Percentiles rank a stretch among this genome's conserved stretches.
These are phyloP conservation scores for Hericium coralloides DNA, from an alignment of 768 basidiomycete genomes.

Conservation along the genomic window DNA sequence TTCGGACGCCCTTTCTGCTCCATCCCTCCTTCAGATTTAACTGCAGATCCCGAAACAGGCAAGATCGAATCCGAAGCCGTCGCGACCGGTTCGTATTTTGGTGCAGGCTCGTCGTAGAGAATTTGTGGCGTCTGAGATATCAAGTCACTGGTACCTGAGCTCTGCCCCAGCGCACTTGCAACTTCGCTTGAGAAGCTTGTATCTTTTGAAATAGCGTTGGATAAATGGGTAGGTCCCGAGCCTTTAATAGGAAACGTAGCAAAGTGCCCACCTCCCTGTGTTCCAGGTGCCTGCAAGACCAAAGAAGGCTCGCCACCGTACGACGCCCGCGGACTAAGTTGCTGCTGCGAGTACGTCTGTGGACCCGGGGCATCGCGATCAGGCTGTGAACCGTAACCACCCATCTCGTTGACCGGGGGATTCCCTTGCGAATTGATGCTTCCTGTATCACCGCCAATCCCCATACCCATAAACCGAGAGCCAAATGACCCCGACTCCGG, in stretches of 20 bases:
- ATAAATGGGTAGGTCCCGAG: slow-evolving; percentile 13
- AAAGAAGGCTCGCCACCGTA: too few species aligned
- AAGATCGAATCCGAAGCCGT: neutral
- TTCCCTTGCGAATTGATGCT: neutral
- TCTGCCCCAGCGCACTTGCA: neutral
- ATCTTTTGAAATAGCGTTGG: neutral
- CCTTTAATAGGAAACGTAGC: slow-evolving; percentile 58
- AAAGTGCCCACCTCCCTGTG: slow-evolving; percentile 38
- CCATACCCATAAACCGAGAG: too few species aligned
- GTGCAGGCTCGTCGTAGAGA: slow-evolving; percentile 25
- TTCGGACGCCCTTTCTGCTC: too few species aligned
- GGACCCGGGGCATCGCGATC: neutral
- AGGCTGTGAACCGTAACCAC: neutral
- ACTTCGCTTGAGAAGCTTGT: slow-evolving; percentile 8
- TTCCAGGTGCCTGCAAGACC: neutral
- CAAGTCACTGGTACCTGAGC: neutral
- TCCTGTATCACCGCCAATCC: neutral
- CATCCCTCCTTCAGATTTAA: too few species aligned
- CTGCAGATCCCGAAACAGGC: too few species aligned
- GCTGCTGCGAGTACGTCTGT: neutral
- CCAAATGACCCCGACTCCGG: neutral
- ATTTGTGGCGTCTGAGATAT: neutral
- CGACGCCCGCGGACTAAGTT: too few species aligned
- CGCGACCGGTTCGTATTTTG: slow-evolving; percentile 27
- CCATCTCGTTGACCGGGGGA: neutral